Conservation (phyloP, 345 rosid species). For the Erysimum cheiranthoides region DNA sequence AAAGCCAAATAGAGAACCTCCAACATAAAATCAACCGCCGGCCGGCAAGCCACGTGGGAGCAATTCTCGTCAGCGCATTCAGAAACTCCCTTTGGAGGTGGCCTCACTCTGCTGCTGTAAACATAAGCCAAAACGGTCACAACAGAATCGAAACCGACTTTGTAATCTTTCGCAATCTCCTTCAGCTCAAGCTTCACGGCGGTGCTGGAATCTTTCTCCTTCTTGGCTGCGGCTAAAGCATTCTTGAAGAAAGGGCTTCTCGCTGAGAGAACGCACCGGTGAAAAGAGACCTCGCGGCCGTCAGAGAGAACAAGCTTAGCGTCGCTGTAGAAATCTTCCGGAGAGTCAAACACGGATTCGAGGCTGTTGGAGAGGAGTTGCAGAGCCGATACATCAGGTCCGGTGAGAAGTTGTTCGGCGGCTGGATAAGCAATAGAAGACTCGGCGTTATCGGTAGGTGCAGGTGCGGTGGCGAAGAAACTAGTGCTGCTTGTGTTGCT, state of each 20-base stretch:
- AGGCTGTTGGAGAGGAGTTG: constrained; percentile 61
- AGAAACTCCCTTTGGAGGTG: constrained; percentile 58
- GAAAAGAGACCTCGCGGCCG: constrained; percentile 65
- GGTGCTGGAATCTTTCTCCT: constrained; percentile 34
- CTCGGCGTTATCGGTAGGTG: constrained; percentile 4
- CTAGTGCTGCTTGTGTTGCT: constrained; percentile 66
- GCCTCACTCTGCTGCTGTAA: constrained; percentile 71
- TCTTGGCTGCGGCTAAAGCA: constrained; percentile 52
- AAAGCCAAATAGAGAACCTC: constrained; percentile 76
- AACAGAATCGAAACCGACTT: constrained; percentile 64
- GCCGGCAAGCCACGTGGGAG: constrained; percentile 72
- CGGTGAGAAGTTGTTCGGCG: constrained; percentile 14
- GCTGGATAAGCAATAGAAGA: constrained; percentile 40
- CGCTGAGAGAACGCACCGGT: constrained; percentile 73
- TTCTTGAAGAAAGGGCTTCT: constrained; percentile 67
- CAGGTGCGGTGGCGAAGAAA: constrained; percentile 37
- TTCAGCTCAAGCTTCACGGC: constrained; percentile 56
- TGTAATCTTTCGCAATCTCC: constrained; percentile 62
- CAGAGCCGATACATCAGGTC: constrained; percentile 56
- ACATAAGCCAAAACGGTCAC: constrained; percentile 66
- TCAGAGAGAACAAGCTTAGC: constrained; percentile 61
- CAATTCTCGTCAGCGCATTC: constrained; percentile 78
- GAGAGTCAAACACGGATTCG: constrained; percentile 59
- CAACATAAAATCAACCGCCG: constrained; percentile 68
- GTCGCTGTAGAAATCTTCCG: constrained; percentile 65